Percentiles rank a stretch among this genome's conserved stretches.
phyloP scores from a whole-genome alignment of 169 alveolate species.

The Theileria equi region DNA sequence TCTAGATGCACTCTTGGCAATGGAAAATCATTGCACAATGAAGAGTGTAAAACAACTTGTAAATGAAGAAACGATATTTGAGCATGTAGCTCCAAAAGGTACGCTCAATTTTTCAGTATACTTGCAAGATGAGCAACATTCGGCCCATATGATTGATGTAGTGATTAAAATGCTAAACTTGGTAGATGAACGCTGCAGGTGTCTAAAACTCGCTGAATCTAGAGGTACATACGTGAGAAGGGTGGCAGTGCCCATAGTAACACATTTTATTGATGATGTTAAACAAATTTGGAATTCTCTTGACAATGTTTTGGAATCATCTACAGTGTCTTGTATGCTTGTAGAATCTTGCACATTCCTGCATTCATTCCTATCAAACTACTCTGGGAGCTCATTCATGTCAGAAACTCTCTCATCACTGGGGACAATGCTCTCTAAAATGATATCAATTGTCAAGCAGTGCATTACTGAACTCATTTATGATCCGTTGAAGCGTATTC shows the following conservation, averaged over 20 bases:
- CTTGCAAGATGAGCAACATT: slow-evolving; percentile 50
- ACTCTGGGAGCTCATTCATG: slow-evolving; percentile 36
- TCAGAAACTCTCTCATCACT: slow-evolving; percentile 18
- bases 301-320: slow-evolving; percentile 43
- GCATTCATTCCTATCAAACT: slow-evolving; percentile 34
- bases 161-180: slow-evolving; percentile 43
- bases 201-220: slow-evolving; percentile 25
- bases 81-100: slow-evolving; percentile 1
- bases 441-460: slow-evolving; percentile 43
- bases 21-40: slow-evolving; percentile 19
- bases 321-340: slow-evolving; percentile 41
- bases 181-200: slow-evolving; percentile 48
- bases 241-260: slow-evolving; percentile 46
- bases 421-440: slow-evolving; percentile 19
- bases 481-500: slow-evolving; percentile 42
- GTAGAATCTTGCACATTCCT: slow-evolving; percentile 36
- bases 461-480: slow-evolving; percentile 31
- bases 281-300: slow-evolving; percentile 56
- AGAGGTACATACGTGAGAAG: slow-evolving; percentile 16
- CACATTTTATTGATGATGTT: slow-evolving; percentile 27
- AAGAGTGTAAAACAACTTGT: slow-evolving; percentile 13
- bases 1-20: slow-evolving; percentile 41
- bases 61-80: slow-evolving; percentile 22
- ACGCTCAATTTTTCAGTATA: slow-evolving; percentile 13
- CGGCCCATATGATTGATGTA: slow-evolving; percentile 30